These are phyloP conservation scores for Paecilomyces variotii DNA, from an alignment of 2,329 filamentous ascomycete genomes.

Conservation along the genomic window DNA sequence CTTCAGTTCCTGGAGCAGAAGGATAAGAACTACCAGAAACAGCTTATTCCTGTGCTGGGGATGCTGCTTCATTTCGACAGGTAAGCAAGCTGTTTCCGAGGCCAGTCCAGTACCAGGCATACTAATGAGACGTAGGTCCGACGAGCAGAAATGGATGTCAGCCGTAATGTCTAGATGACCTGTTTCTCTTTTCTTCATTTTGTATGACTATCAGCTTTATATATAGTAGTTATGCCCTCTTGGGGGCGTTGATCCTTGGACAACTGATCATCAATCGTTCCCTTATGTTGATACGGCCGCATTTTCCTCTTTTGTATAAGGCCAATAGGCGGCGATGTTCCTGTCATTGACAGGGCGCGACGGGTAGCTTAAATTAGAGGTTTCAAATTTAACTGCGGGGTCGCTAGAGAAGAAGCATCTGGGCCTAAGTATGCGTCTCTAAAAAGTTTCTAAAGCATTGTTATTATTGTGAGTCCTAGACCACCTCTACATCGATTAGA, in stretches of 20 bases:
- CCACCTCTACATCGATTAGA: background rate
- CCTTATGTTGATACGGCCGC: background rate
- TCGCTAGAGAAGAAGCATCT: background rate
- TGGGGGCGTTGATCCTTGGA: background rate
- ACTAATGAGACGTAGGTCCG: slow-evolving; percentile 43
- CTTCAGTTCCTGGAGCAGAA: slow-evolving; percentile 59
- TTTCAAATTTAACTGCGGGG: background rate
- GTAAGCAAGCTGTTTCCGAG: slow-evolving; percentile 29
- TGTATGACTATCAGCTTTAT: background rate
- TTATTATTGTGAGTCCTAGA: background rate
- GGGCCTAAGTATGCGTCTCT: background rate
- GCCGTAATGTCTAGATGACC: slow-evolving; percentile 53
- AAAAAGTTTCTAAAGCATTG: background rate
- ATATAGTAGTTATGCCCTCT: background rate
- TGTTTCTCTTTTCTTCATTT: background rate
- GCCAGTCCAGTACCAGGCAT: background rate
- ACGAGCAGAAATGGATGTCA: slow-evolving; percentile 80
- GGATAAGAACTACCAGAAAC: slow-evolving; percentile 60
- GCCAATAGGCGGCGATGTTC: background rate
- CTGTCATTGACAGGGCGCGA: background rate
- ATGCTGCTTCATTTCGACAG: slow-evolving; percentile 60
- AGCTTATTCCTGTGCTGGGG: slow-evolving; percentile 57
- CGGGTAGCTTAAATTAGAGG: background rate
- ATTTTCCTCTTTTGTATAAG: background rate
- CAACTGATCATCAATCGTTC: background rate